These are phyloP conservation scores for Astathelohania contejeani DNA, from an alignment of 371 early-diverging fungal genomes.

Conservation along the genomic window DNA sequence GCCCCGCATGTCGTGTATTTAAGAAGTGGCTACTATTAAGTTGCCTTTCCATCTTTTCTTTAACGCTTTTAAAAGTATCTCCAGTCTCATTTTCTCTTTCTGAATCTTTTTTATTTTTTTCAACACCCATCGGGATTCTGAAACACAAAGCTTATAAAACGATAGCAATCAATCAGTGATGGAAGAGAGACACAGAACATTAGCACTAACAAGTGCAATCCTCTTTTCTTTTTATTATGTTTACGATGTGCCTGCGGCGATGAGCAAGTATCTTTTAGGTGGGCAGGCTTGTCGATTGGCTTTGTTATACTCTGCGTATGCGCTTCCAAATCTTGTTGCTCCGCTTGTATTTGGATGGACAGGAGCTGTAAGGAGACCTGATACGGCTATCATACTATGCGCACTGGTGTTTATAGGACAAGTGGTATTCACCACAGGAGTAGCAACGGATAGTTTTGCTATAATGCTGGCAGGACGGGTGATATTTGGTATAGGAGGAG, in stretches of 20 bases:
- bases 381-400: conserved; percentile 53
- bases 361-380: conserved; percentile 48
- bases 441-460: conserved; percentile 49
- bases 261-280: conserved; percentile 55
- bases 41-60: too few relatives aligned
- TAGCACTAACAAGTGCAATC: conserved; percentile 51
- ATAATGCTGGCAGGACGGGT: conserved; percentile 56
- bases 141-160: background rate
- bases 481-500: conserved; percentile 60
- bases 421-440: conserved; percentile 54
- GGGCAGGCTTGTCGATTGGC: conserved; percentile 53
- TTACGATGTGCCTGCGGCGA: conserved; percentile 58
- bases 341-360: conserved; percentile 57
- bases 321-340: conserved; percentile 59
- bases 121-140: too few relatives aligned
- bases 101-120: too few relatives aligned
- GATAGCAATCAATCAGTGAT: too few relatives aligned
- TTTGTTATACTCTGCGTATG: conserved; percentile 57
- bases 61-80: too few relatives aligned
- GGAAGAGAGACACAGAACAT: conserved; percentile 47
- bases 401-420: conserved; percentile 56
- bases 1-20: too few relatives aligned
- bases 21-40: too few relatives aligned
- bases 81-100: too few relatives aligned
- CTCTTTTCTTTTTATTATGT: conserved; percentile 56